phyloP scores from a whole-genome alignment of 257 asterid species.

The Parsonsia alboflavescens region DNA sequence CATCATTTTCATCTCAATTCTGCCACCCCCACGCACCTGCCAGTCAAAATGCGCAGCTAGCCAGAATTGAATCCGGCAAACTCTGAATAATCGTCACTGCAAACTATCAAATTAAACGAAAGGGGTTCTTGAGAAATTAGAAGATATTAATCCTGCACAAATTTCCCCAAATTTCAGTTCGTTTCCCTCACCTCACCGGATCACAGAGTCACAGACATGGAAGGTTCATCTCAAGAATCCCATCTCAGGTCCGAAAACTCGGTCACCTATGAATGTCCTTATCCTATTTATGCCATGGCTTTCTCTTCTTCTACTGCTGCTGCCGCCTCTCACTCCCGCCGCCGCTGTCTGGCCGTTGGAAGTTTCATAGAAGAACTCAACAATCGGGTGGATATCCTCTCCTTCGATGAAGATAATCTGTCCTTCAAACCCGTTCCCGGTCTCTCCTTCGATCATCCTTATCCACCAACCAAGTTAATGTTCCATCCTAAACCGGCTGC shows the following conservation, averaged over 20 bases:
- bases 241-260: conserved; percentile 39
- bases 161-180: background rate
- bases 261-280: conserved; percentile 48
- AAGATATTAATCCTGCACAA: too few relatives aligned
- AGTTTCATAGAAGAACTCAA: conserved; percentile 65
- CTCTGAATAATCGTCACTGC: background rate
- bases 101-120: background rate
- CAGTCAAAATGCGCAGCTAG: conserved; percentile 5
- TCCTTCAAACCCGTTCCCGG: conserved; percentile 44
- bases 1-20: background rate
- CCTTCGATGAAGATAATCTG: conserved; percentile 60
- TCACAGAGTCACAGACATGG: conserved; percentile 24
- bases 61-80: background rate
- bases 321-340: conserved; percentile 29
- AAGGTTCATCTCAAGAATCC: conserved; percentile 44
- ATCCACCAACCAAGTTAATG: conserved; percentile 80
- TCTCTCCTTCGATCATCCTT: conserved; percentile 78
- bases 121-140: background rate
- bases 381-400: conserved; percentile 72
- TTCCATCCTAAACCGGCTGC: conserved; percentile 62
- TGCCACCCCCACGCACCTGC: background rate
- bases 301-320: conserved; percentile 34
- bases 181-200: background rate
- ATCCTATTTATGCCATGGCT: conserved; percentile 76
- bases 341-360: conserved; percentile 58